These are phyloP conservation scores for Rugosomyces carneus DNA, from an alignment of 1,284 basidiomycete genomes.

Conservation along the genomic window DNA sequence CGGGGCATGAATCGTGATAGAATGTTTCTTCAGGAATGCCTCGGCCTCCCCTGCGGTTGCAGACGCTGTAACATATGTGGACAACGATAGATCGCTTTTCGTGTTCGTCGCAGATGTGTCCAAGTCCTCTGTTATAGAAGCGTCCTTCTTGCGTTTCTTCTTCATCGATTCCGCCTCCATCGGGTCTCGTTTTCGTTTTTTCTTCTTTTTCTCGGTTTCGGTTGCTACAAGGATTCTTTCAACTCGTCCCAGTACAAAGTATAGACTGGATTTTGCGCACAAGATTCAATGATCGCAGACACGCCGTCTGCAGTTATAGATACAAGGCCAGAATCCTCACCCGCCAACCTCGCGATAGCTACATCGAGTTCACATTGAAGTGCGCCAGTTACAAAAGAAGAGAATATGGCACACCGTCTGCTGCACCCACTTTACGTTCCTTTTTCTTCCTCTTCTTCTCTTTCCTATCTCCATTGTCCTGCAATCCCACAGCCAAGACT, in stretches of 20 bases:
- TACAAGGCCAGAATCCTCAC: not conserved
- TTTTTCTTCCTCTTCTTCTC: constrained; percentile 22
- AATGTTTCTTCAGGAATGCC: constrained; percentile 67
- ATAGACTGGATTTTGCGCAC: constrained; percentile 12
- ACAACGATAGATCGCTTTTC: constrained; percentile 8
- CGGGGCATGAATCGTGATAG: constrained; percentile 66
- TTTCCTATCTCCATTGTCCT: constrained; percentile 17
- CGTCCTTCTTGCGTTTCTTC: constrained; percentile 18
- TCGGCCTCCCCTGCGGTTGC: constrained; percentile 40
- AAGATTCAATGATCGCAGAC: constrained; percentile 17
- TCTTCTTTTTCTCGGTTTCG: constrained; percentile 25
- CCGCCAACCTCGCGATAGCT: not conserved
- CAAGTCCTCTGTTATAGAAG: constrained; percentile 4
- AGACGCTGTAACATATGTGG: constrained; percentile 16
- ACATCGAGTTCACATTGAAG: too few relatives aligned
- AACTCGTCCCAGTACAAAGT: not conserved
- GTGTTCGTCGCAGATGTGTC: constrained; percentile 16
- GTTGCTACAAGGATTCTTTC: constrained; percentile 2
- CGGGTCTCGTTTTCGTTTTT: constrained; percentile 25
- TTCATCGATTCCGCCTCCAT: constrained; percentile 15
- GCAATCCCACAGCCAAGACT: constrained; percentile 5
- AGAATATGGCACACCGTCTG: too few relatives aligned
- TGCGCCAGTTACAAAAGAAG: too few relatives aligned
- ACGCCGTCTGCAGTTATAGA: not conserved
- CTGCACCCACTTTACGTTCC: constrained; percentile 9